Base-by-base conservation (phyloP, 2,329 filamentous ascomycete species). In the Stachybotrys chlorohalonatus region DNA sequence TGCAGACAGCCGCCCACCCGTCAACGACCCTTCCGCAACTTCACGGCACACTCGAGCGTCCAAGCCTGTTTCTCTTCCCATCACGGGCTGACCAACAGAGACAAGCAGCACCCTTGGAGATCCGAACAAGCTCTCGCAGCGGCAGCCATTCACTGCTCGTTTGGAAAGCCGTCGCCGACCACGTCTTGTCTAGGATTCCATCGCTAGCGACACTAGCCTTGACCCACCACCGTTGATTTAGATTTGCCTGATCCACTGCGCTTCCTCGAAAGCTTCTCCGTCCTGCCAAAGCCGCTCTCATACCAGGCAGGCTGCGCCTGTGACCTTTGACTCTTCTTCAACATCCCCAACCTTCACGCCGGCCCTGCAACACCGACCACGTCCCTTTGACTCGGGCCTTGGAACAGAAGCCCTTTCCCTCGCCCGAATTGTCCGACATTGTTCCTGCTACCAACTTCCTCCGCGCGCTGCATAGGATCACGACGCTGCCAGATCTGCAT, bases 121-220 rank as follows among this genome's bases (percentile, higher is more conserved):
- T 4, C 24, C 24, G 24, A 24, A 24, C 24, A 24, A 42, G 36
- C 36, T 13, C 8, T 13, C 36, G 13, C 36, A 13, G 8, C 36
- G 36, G 36, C 36, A 42, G 9, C 36, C 13, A 42, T 42, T 42
- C 36, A 42, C 36, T 13, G 36, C 24, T 42, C 36, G 36, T 42
- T 13, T 13, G 36, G 36, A 42, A 24, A 9, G 36, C 36, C 13
- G 36, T 42, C 3, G 36, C 13, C 9, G 36, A 9, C 36, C 36
- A 42, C 36, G 36, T 42, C 46, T 42, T 13, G 36, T 42, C 46
- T 42, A 30, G 49, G 53, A 31, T 52, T 39, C 51, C 36, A 45
- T 57, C 52, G 47, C 51, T 53, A 47, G 39, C 54, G 39, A 55
- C 51, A 52, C 54, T 53, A 56, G 49, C 48, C 56, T 52, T 49